Base-by-base conservation (phyloP, 2,329 filamentous ascomycete species). In the Endoconidiophora polonica region DNA sequence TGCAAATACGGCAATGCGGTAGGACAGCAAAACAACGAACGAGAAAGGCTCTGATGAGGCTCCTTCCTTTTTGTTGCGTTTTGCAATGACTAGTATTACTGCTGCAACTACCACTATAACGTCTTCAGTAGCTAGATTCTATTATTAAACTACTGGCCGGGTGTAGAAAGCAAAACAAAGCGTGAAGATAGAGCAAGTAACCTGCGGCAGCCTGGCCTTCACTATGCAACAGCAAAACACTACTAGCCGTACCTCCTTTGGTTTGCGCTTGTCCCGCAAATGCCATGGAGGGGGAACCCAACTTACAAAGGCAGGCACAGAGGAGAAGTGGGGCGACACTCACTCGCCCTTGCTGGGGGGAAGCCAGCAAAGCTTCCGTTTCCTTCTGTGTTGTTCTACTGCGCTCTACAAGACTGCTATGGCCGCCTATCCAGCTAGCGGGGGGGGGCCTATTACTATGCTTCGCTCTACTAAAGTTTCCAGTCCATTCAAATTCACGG, bases 351-450 rank as follows among this genome's bases (percentile, higher is more conserved):
- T 33, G 38, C 46, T 36, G 7, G 14, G 10, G 33, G 14, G 42
- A 20, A 29, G n/a, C 10, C 40, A 48, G 23, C n/a, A 20, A 20
- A 33, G 20, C 38, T 48, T 48, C 46, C 20, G 16, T 42, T 41
- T 20, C 14, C 16, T 48, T 48, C 46, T 48, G 14, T 33, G 46
- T 20, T 48, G 14, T 48, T 48, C 46, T 33, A 48, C 46, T 29
- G 33, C 24, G 43, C 24, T 18, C 29, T 33, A 33, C 29, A 12
- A 3, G 7, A 7, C 29, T 33, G 29, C 12, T 33, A 9, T 33
- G 6, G 7, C 29, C 7, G 9, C 29, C 29, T 12, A 5, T 33
- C 29, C 29, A 33, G 29, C 9, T 33, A 33, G 26, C 26, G 12
- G 26, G 12, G 29, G 29, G 7, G 26, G 7, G 26, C 12, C 12